These are phyloP conservation scores for Neurospora sp. DNA, from an alignment of 495 filamentous ascomycete genomes.

Conservation along the genomic window DNA sequence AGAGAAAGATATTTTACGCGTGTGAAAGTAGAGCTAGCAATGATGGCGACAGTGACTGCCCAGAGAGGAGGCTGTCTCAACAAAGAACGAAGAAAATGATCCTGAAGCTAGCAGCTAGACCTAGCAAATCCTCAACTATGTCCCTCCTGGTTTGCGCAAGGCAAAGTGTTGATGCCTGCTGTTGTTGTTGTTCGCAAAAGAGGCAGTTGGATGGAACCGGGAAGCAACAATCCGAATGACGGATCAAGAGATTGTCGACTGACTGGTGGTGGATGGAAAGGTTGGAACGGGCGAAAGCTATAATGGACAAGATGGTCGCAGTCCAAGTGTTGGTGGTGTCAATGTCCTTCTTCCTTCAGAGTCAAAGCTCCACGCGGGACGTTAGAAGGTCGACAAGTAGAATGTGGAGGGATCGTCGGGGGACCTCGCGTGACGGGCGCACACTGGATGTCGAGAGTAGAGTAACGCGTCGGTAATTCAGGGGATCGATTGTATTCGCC, in stretches of 20 bases:
- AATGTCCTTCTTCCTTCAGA: neutral
- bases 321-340: neutral
- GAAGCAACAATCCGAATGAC: neutral
- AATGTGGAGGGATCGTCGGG: neutral
- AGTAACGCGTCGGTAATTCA: neutral
- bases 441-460: neutral
- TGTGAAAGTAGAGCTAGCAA: conserved; percentile 4
- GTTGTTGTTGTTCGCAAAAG: neutral
- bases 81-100: neutral
- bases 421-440: neutral
- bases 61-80: neutral
- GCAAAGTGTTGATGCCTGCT: neutral
- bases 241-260: neutral
- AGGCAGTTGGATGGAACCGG: neutral
- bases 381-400: neutral
- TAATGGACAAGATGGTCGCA: neutral
- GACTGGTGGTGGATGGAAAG: neutral
- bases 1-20: conserved; percentile 18
- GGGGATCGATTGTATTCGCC: neutral
- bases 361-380: conserved; percentile 10
- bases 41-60: neutral
- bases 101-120: neutral
- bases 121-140: neutral
- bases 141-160: neutral
- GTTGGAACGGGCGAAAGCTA: neutral